phyloP scores from a whole-genome alignment of 2,329 filamentous ascomycete species.

The Metarhizium sp. region DNA sequence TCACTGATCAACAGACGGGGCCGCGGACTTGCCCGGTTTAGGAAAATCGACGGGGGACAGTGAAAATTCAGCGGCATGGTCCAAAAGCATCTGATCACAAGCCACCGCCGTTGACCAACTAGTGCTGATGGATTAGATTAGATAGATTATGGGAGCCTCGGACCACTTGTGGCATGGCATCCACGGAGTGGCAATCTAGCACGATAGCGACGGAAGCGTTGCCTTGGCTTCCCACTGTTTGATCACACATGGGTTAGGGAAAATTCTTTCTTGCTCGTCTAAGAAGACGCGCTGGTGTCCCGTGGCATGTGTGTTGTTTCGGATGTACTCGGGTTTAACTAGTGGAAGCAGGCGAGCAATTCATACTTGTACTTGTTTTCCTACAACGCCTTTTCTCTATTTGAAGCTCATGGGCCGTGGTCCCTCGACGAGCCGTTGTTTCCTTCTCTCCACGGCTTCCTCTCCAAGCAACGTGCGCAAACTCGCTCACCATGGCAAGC shows the following conservation, averaged over 20 bases:
- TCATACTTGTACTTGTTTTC: no score
- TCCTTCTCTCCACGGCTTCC: not conserved
- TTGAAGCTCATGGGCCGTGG: no score
- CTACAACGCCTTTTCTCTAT: no score
- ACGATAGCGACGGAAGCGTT: not conserved
- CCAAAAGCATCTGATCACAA: not conserved
- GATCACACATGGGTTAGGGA: not conserved
- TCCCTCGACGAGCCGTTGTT: not conserved
- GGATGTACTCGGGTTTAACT: no score
- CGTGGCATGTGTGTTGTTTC: no score
- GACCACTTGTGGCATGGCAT: not conserved
- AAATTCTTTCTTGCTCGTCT: not conserved
- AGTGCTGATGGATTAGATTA: constrained; percentile 8
- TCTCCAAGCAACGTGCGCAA: not conserved
- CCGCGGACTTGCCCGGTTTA: not conserved
- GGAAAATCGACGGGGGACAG: not conserved
- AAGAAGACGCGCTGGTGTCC: no score
- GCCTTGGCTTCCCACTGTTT: not conserved
- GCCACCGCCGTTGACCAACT: not conserved
- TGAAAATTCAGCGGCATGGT: not conserved
- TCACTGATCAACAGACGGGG: not conserved
- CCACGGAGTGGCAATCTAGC: not conserved
- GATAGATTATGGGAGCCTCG: constrained; percentile 4
- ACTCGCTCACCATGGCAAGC: not conserved
- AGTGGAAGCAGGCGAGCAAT: no score